Percentiles rank a stretch among this genome's conserved stretches.
phyloP scores from a whole-genome alignment of 768 basidiomycete species.

The Sistotremastrum suecicum region DNA sequence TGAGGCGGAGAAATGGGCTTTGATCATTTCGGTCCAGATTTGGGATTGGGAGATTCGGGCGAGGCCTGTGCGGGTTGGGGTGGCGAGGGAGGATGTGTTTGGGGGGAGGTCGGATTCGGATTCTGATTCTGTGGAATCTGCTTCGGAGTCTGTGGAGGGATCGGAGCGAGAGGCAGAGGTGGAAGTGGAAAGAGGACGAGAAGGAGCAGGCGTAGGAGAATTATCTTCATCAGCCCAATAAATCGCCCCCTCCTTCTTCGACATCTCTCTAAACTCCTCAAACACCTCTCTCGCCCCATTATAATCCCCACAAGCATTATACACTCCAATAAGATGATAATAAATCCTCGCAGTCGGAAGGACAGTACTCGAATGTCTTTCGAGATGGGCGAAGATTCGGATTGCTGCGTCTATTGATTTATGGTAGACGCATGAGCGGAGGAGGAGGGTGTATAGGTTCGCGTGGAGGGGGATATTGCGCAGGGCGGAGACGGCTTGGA shows the following conservation, averaged over 20 bases:
- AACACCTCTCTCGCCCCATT: slow-evolving; percentile 46
- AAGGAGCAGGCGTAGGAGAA: not conserved
- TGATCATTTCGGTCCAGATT: slow-evolving; percentile 67
- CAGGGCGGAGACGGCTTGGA: slow-evolving; percentile 40
- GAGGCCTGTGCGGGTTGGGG: not conserved
- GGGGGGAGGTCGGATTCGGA: not conserved
- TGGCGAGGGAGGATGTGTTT: slow-evolving; percentile 2
- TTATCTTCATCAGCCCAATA: slow-evolving; percentile 11
- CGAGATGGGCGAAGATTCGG: slow-evolving; percentile 49
- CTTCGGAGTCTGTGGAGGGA: slow-evolving; percentile 4
- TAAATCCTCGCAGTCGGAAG: slow-evolving; percentile 27
- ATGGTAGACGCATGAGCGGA: slow-evolving; percentile 48
- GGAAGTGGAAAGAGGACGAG: not conserved
- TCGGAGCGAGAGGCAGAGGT: not conserved
- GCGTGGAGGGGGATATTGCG: slow-evolving; percentile 17
- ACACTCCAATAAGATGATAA: slow-evolving; percentile 42
- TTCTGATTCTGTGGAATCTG: slow-evolving; percentile 9
- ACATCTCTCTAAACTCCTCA: slow-evolving; percentile 35
- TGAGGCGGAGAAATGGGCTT: slow-evolving; percentile 52
- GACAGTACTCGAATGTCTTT: slow-evolving; percentile 23
- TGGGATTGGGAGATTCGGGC: slow-evolving; percentile 24
- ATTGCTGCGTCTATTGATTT: slow-evolving; percentile 46
- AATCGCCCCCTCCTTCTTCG: slow-evolving; percentile 22
- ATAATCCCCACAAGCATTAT: slow-evolving; percentile 36
- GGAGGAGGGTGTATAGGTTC: slow-evolving; percentile 35